Conservation (phyloP, 2,329 filamentous ascomycete genomes). For the Fusarium nurragi region DNA sequence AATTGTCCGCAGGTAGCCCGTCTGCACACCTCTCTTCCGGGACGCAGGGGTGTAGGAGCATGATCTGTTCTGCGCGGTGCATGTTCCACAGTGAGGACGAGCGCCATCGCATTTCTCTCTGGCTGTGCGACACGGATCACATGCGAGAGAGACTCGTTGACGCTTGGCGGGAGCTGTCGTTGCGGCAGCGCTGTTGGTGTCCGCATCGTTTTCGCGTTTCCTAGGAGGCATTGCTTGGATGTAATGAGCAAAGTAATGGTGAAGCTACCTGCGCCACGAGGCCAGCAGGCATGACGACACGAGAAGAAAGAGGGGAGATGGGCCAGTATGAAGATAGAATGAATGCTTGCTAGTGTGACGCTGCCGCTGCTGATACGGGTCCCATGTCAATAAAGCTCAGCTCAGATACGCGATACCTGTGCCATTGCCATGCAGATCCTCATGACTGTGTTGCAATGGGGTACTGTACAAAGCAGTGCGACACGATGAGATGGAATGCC, state of each 20-base stretch:
- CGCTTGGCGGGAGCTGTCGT: conserved; percentile 57
- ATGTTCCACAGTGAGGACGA: conserved; percentile 73
- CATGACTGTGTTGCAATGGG: conserved; percentile 15
- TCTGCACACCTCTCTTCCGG: conserved; percentile 81
- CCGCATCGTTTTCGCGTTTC: conserved; percentile 47
- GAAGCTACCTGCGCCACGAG: conserved; percentile 38
- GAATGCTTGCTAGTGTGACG: conserved; percentile 31
- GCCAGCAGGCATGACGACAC: conserved; percentile 40
- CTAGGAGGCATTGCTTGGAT: conserved; percentile 52
- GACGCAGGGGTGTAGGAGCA: conserved; percentile 79
- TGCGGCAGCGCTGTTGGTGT: conserved; percentile 39
- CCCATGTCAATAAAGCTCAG: conserved; percentile 38
- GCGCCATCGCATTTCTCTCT: conserved; percentile 78
- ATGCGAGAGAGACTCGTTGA: conserved; percentile 73
- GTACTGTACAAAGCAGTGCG: neutral
- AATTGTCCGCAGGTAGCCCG: conserved; percentile 80
- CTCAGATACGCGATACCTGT: conserved; percentile 24
- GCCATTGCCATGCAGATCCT: conserved; percentile 26
- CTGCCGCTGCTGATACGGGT: conserved; percentile 1
- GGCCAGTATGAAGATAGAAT: neutral
- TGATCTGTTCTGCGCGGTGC: conserved; percentile 67
- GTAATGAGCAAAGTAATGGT: conserved; percentile 17
- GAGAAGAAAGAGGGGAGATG: conserved; percentile 1
- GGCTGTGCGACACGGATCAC: conserved; percentile 73
- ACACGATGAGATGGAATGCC: conserved; percentile 14